A percentile compares a stretch with the other conserved stretches of the same genome.
phyloP scores from a whole-genome alignment of 2,329 filamentous ascomycete genomes.

The Colletotrichum shisoi region DNA sequence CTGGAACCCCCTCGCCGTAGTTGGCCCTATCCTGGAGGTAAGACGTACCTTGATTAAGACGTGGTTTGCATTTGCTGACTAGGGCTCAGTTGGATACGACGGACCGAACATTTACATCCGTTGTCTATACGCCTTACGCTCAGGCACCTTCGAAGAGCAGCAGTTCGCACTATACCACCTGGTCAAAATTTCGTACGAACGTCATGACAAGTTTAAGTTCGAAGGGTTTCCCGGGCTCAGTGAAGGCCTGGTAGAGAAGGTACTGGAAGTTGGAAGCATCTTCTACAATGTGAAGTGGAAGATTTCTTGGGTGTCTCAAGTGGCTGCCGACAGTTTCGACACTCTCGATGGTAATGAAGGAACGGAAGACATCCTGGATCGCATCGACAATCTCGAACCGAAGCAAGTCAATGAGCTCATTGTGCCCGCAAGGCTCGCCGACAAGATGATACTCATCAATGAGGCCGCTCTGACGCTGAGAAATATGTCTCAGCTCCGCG shows the following conservation, averaged over 20 bases:
- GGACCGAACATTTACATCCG: constrained; percentile 92
- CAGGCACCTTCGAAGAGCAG: constrained; percentile 79
- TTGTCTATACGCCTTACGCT: constrained; percentile 83
- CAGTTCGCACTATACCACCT: constrained; percentile 93
- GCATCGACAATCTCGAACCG: constrained; percentile 69
- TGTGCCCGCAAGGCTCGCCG: constrained; percentile 73
- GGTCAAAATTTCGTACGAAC: constrained; percentile 93
- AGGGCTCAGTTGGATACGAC: constrained; percentile 63
- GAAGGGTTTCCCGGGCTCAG: constrained; percentile 88
- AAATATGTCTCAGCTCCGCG: constrained; percentile 93
- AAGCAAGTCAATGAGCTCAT: constrained; percentile 70
- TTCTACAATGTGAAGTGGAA: constrained; percentile 87
- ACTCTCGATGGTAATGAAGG: constrained; percentile 58
- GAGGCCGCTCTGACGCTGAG: constrained; percentile 88
- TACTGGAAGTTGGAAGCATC: constrained; percentile 76
- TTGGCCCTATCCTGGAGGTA: constrained; percentile 66
- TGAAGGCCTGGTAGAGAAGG: constrained; percentile 86
- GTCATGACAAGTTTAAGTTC: constrained; percentile 95
- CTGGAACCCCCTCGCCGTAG: constrained; percentile 31
- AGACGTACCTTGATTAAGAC: constrained; percentile 46
- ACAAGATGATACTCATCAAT: constrained; percentile 77
- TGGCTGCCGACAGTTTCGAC: constrained; percentile 57
- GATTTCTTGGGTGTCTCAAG: constrained; percentile 68
- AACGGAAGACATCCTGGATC: constrained; percentile 66
- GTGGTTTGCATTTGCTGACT: not conserved